These are phyloP conservation scores for Chionographis japonica DNA, from an alignment of 106 monocot genomes.

Conservation along the genomic window DNA sequence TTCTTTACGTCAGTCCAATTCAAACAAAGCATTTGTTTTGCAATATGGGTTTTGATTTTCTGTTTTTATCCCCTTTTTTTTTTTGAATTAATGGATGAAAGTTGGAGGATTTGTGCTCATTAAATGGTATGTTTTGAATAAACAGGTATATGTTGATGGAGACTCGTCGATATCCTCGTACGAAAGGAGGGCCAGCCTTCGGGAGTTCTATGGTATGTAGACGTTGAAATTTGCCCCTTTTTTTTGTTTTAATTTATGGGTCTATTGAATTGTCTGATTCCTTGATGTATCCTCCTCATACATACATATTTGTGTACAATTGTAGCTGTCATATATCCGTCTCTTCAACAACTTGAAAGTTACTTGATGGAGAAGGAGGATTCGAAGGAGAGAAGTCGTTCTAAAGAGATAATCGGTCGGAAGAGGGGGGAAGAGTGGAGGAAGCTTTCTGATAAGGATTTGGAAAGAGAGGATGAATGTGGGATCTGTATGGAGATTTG, in stretches of 20 bases:
- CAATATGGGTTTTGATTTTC: background rate
- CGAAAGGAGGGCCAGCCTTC: slow-evolving; percentile 49
- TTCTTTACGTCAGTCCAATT: background rate
- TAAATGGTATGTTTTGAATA: slow-evolving; percentile 3
- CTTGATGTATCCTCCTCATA: background rate
- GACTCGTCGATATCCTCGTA: slow-evolving; percentile 28
- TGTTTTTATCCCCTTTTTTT: background rate
- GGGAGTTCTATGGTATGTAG: slow-evolving; percentile 43
- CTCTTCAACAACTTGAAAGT: slow-evolving; percentile 50
- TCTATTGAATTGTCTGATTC: background rate
- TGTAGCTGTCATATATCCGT: slow-evolving; percentile 59
- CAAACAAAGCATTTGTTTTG: too few relatives aligned
- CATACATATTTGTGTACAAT: slow-evolving; percentile 4
- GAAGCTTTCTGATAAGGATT: slow-evolving; percentile 25
- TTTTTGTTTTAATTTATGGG: background rate
- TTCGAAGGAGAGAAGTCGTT: slow-evolving; percentile 18
- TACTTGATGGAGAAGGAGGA: slow-evolving; percentile 23
- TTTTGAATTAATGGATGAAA: background rate
- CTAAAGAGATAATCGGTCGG: slow-evolving; percentile 28
- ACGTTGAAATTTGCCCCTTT: background rate
- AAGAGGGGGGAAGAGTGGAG: slow-evolving; percentile 32
- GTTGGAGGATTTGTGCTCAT: background rate
- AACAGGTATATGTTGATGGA: slow-evolving; percentile 52
- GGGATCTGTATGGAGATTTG: slow-evolving; percentile 54
- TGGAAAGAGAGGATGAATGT: slow-evolving; percentile 54